Base-by-base conservation (phyloP, 495 filamentous ascomycete genomes). In the Cercophora newfieldiana region DNA sequence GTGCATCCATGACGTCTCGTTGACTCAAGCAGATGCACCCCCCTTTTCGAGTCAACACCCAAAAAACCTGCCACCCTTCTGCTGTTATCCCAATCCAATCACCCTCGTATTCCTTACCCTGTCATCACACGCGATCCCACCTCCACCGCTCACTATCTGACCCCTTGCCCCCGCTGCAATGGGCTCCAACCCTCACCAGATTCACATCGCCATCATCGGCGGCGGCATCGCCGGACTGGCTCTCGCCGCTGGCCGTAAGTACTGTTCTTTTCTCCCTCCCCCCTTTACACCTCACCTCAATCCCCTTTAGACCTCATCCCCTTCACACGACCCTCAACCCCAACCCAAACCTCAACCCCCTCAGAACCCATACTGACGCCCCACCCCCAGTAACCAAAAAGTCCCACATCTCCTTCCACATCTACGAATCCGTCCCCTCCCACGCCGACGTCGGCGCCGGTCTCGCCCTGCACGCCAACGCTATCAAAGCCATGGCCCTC, bases 391-490 rank as follows among this genome's bases (percentile, higher is more conserved):
- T 79, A 3, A 48, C 55, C 2, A 76, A 77, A 37, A 69, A 75
- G 28, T 53, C 61, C 5, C 72, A 79, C 63, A 66, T 78, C 25
- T 63, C 70, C 33, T 64, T 74, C 1, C 70, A 72, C 24, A 68
- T 78, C 16, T 78, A 78, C 58, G 77, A 79, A 29, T 29, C 68
- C 14, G 71, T 74, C 25, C 26, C 67, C 33, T 63, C 37, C 29
- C 72, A 77, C 63, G 66, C 66, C 48, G 77, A 79, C 51, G 69
- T 79, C 24, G 76, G 76, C 22, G 76, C 76, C n/a, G 76, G 77
- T 10, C 67, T 79, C 6, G 75, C 76, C 2, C 69, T 79, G 8
- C 77, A 79, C 53, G 68, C 66, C 31, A 79, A 79, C 63, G 77
- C 75, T 18, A 74, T 78, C 65, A 68, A 69, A 31, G 75, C 77